Evolutionary conservation across 1,284 basidiomycete genomes (phyloP), one percentile per base, ranked within the genome.

Genomic region (Cystobasidiaceae sp.): DNA sequence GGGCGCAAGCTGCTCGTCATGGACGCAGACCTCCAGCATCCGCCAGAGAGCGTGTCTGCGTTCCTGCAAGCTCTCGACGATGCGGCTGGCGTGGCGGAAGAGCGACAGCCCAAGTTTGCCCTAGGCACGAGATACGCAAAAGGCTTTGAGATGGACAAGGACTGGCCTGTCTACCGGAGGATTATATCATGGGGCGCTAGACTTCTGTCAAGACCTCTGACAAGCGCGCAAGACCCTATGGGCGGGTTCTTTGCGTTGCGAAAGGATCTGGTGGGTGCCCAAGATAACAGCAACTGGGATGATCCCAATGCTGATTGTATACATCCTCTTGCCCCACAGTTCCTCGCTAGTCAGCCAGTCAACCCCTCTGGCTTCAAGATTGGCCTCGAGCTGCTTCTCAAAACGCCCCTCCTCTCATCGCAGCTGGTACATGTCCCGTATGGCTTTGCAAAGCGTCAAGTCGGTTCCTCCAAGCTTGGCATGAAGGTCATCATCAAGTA

Each of bases 21-120:
- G 80, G 80, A 81, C 66, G 79, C 79, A 2, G 79, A 80, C 62
- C 62, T 80, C 25, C 79, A 80, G 77, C 80, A 81, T 66, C 80
- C 80, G 0, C 79, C 80, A 0, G 78, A 79, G 71, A 75, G 77
- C 21, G 77, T 81, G 0, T 78, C 78, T 27, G 34, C 67, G 21
- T 66, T 54, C 17, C 57, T 70, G 19, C 51, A 61, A 21, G 68
- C 70, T 13, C 50, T 69, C n/a, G 81, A 86, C 21, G 90, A 21
- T 68, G 72, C 79, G 67, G 71, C 80, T 30, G 74, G 77, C 8
- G 71, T 78, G 0, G 69, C 80, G 15, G 73, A 74, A 3, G 50
- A 66, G 34, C 52, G 49, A 4, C 57, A 54, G 19, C 61, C 61
- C 17, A 51, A 56, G 2, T 79, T 81, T 68, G 78, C 78, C 4